Percentiles rank a stretch among this genome's conserved stretches.
These are phyloP conservation scores for Phlebiopsis flavidoalba DNA, from an alignment of 768 basidiomycete species.

Conservation along the genomic window DNA sequence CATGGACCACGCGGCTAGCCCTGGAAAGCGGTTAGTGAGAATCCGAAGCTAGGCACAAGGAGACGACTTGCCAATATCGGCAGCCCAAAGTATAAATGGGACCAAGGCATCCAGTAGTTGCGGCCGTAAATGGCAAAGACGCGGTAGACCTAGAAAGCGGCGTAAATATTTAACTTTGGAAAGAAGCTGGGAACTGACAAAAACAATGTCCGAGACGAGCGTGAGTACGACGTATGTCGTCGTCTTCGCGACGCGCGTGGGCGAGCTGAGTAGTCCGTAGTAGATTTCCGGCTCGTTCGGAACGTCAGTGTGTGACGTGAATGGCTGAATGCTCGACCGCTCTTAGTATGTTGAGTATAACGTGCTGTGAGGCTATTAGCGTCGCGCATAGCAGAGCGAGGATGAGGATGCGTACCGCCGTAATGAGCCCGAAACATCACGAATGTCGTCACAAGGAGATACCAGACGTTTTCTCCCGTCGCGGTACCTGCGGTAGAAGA, in stretches of 20 bases:
- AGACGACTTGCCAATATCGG: conserved; percentile 16
- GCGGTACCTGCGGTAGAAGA: not conserved
- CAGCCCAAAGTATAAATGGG: conserved; percentile 22
- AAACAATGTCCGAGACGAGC: conserved; percentile 15
- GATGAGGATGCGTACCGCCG: conserved; percentile 9
- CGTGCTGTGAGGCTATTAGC: conserved; percentile 13
- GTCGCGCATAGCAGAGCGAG: not conserved
- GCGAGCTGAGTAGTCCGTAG: conserved; percentile 15
- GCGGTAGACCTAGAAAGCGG: conserved; percentile 24
- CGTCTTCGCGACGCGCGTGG: conserved; percentile 21
- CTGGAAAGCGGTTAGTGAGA: conserved; percentile 13
- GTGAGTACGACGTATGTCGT: conserved; percentile 19
- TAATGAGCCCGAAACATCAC: conserved; percentile 11
- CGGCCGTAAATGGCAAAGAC: conserved; percentile 23
- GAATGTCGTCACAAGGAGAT: conserved; percentile 5
- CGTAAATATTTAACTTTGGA: not conserved
- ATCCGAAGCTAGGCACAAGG: too few species aligned
- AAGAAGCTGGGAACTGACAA: not conserved
- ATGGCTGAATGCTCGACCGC: conserved; percentile 21
- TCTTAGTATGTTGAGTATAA: conserved; percentile 20
- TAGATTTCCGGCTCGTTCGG: conserved; percentile 18
- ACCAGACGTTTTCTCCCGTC: not conserved
- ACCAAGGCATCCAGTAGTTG: conserved; percentile 12
- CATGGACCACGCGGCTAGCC: conserved; percentile 17
- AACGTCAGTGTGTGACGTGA: conserved; percentile 13